Evolutionary conservation across 495 filamentous ascomycete species (phyloP).

Genomic region (Endocarpon pusillum): DNA sequence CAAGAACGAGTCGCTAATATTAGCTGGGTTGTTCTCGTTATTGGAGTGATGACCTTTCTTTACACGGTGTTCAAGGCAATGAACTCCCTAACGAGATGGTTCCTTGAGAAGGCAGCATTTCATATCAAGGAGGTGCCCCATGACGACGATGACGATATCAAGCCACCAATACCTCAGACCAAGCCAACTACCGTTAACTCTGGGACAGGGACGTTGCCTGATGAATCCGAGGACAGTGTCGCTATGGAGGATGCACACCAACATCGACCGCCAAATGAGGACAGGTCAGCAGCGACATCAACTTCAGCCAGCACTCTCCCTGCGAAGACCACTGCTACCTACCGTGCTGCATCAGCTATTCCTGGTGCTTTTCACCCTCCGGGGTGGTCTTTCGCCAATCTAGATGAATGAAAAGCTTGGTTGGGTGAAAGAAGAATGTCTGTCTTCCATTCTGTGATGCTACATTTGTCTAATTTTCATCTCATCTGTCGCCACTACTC

Average conservation of each 20-base stretch:
- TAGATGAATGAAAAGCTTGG: too few species aligned
- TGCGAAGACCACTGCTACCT: constrained; percentile 3
- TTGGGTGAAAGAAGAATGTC: too few species aligned
- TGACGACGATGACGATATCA: constrained; percentile 55
- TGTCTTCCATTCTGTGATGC: background rate
- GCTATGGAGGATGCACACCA: background rate
- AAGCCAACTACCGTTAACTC: constrained; percentile 5
- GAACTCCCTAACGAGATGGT: constrained; percentile 42
- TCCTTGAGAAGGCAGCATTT: constrained; percentile 60
- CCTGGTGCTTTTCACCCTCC: background rate
- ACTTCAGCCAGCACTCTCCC: too few species aligned
- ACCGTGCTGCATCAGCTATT: background rate
- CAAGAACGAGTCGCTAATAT: constrained; percentile 56
- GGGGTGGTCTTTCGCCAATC: too few species aligned
- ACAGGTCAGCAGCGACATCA: too few species aligned
- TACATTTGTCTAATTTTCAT: background rate
- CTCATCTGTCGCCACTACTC: background rate
- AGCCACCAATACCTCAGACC: constrained; percentile 20
- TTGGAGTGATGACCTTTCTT: constrained; percentile 71
- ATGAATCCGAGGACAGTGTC: constrained; percentile 1
- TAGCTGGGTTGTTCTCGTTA: constrained; percentile 57
- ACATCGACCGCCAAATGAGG: too few species aligned
- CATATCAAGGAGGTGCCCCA: constrained; percentile 65
- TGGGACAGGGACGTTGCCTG: constrained; percentile 11
- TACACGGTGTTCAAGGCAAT: constrained; percentile 8